Percentiles rank a stretch among this genome's conserved stretches.
Evolutionary conservation across 2,329 filamentous ascomycete species (phyloP).

Genomic region (Trichoderma sp.): DNA sequence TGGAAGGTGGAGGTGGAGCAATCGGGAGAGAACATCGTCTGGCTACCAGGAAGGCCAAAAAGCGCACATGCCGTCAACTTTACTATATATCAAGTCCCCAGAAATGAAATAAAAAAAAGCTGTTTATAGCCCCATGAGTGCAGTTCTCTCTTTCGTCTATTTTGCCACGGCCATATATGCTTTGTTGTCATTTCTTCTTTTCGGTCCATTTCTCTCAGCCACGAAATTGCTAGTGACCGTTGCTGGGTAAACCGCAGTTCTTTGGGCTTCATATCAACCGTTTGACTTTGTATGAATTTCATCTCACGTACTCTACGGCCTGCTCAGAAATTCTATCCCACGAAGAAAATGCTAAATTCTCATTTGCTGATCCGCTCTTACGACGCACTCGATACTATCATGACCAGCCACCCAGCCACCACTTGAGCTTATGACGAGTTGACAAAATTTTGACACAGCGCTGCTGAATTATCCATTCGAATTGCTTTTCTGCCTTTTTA

Average conservation of each 20-base stretch:
- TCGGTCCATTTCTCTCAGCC: neutral
- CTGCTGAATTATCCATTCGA: too few species aligned
- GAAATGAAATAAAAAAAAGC: conserved; percentile 29
- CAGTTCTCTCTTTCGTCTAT: neutral
- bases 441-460: too few species aligned
- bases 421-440: too few species aligned
- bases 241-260: neutral
- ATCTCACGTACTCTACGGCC: too few species aligned
- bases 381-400: too few species aligned
- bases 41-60: conserved; percentile 36
- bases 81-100: conserved; percentile 43
- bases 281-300: neutral
- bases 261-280: neutral
- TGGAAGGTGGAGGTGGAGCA: conserved; percentile 53
- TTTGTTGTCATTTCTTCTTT: neutral
- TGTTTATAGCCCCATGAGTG: neutral
- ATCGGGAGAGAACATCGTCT: conserved; percentile 33
- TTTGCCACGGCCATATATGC: neutral
- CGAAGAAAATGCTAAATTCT: too few species aligned
- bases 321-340: too few species aligned
- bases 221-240: neutral
- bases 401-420: too few species aligned
- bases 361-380: too few species aligned
- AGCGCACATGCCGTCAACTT: conserved; percentile 41
- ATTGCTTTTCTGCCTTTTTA: too few species aligned